Evolutionary conservation across 768 basidiomycete species (phyloP), one percentile per base, ranked within the genome.

Genomic region (Macrolepiota dolichaula): DNA sequence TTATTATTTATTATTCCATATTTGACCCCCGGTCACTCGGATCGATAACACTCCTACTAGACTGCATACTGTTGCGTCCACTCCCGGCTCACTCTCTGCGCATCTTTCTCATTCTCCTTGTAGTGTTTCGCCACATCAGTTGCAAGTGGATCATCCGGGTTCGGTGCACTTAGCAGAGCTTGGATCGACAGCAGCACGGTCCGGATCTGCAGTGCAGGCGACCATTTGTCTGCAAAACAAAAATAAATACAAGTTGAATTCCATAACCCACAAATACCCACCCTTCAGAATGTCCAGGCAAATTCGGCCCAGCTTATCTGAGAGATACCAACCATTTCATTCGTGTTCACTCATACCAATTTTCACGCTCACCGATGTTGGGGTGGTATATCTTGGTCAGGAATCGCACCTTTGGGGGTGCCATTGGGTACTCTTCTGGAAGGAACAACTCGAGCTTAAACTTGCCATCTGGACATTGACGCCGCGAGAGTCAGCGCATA

Each of bases 371-470:
- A 97, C 96, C 96, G 77, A 99, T 99, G 74, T 99, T 99, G 51
- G 97, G 96, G 75, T 98, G 95, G 79, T 96, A 96, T 80, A 98
- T 96, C 88, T 95, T 96, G 59, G 96, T 97, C 67, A 97, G 79
- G 79, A 96, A 98, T 66, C 96, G 84, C 61, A 99, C 97, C 77
- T 99, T 99, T 24, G 97, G 97, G 0, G 97, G 96, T 53, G 91
- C 92, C 97, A 99, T 99, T 1, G 97, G 97, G 76, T 99, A 99
- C 74, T 98, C 97, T 75, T 98, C 97, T 3, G 97, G 97, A 27
- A 99, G 80, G 79, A 98, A 99, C 47, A 99, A 81, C 75, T 99
- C 97, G n/a, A 98, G 83, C 68, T 88, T 91, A 79, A 98, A 98
- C 19, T 91, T 80, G 22, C 96, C 97, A 67, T 89, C 96, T 97